A percentile compares a stretch with the other conserved stretches of the same genome.
Conservation (phyloP, 139 green algal genomes). For the Edaphochlamys debaryana region DNA sequence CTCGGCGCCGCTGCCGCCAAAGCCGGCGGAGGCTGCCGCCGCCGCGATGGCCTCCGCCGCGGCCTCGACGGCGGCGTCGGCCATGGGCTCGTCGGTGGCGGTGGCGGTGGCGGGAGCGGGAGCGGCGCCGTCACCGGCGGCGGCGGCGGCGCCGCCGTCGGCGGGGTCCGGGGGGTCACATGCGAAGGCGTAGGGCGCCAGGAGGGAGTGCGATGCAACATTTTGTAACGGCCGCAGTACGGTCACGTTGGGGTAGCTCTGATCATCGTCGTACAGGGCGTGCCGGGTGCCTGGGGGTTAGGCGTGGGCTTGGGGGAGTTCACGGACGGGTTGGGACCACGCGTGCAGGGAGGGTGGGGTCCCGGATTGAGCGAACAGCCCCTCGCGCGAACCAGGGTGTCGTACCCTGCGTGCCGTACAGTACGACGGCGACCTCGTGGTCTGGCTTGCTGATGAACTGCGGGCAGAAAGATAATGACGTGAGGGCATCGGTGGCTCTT, state of each 20-base stretch:
- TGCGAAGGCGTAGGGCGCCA: constrained; percentile 9
- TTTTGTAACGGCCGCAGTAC: constrained; percentile 28
- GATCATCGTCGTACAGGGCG: constrained; percentile 17
- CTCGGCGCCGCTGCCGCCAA: not conserved
- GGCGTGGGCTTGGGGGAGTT: not conserved
- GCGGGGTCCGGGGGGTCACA: not conserved
- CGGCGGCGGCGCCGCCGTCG: not conserved
- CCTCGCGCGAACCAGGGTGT: too few species aligned
- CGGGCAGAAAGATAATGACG: not conserved
- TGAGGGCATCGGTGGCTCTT: not conserved
- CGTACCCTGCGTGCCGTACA: constrained; percentile 32
- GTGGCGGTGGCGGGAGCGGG: not conserved
- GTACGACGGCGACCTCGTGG: constrained; percentile 32
- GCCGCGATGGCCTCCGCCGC: not conserved
- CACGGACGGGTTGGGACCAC: too few species aligned
- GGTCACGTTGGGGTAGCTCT: constrained; percentile 7
- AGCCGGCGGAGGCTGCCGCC: not conserved
- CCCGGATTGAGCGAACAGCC: too few species aligned
- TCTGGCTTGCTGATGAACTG: constrained; percentile 28
- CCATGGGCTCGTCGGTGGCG: not conserved
- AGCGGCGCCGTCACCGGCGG: not conserved
- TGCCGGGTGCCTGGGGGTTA: constrained; percentile 12
- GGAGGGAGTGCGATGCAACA: too few species aligned
- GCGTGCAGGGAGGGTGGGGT: too few species aligned
- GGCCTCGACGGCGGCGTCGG: not conserved